Evolutionary conservation across 768 basidiomycete species (phyloP).

Genomic region (Plicaturopsis crispa): DNA sequence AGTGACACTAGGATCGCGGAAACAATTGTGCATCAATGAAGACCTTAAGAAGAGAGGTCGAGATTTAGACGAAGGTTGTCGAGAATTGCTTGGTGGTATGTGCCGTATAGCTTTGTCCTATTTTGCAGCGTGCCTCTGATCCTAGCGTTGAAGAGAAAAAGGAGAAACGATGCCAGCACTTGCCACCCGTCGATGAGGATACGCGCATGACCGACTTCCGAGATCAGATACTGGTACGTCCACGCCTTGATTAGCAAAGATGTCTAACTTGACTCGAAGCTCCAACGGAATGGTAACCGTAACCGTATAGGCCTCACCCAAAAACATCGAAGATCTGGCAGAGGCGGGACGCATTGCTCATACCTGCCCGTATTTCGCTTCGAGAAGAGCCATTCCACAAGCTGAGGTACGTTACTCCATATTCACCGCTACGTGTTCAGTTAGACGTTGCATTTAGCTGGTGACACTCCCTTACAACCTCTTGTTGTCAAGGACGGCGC

Average conservation of each 20-base stretch:
- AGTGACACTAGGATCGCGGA: slow-evolving; percentile 85
- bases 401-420: slow-evolving; percentile 67
- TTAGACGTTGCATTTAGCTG: slow-evolving; percentile 47
- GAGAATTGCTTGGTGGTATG: slow-evolving; percentile 70
- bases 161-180: slow-evolving; percentile 64
- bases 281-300: background rate
- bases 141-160: slow-evolving; percentile 39
- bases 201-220: slow-evolving; percentile 70
- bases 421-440: background rate
- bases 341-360: slow-evolving; percentile 55
- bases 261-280: too few species aligned
- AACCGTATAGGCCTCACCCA: slow-evolving; percentile 67
- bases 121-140: background rate
- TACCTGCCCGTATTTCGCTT: slow-evolving; percentile 91
- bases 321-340: slow-evolving; percentile 93
- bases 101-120: background rate
- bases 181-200: slow-evolving; percentile 69
- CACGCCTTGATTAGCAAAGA: too few species aligned
- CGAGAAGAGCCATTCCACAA: slow-evolving; percentile 79
- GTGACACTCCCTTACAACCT: slow-evolving; percentile 95
- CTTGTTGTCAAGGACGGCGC: slow-evolving; percentile 70
- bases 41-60: slow-evolving; percentile 49
- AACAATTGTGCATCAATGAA: slow-evolving; percentile 90
- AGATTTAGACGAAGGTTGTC: slow-evolving; percentile 84
- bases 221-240: slow-evolving; percentile 77